Base-by-base conservation (phyloP, 257 asterid species). In the Penstemon davidsonii region DNA sequence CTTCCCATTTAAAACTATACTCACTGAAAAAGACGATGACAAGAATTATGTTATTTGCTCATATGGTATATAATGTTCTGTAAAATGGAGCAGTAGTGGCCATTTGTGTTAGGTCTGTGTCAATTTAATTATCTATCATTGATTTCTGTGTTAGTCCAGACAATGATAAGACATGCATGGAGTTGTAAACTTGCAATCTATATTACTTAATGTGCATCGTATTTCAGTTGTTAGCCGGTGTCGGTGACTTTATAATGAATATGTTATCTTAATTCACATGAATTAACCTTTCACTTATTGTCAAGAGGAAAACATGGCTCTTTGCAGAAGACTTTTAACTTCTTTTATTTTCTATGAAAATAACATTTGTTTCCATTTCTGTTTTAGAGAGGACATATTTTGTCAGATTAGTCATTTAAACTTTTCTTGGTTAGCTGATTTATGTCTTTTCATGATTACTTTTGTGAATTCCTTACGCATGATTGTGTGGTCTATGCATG, bases 1-100 rank as follows among this genome's bases (percentile, higher is more conserved):
- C 55, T 55, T 60, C 57, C 53, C 46, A 38, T 69, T 60, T 60
- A 4, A 36, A 59, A 46, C 19, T 57, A 42, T 58, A 45, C 10
- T 62, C 39, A 39, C 55, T 58, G 66, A 25, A 49, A 59, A 70
- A 41, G 7, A 52, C 42, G 56, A 15, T 44, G 37, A 39, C 11
- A 72, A 54, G 33, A 42, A 47, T 44, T 8, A 7, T 39, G 11
- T 50, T 45, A 36, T 5, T 49, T 62, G 19, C 52, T 39, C 50
- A 54, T 67, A 11, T 33, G 33, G 68, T 43, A 2, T 68, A 40
- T 25, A n/a, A 15, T 13, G 73, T 55, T 47, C 50, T 64, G 10
- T 47, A 8, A 11, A 47, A 47, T 3, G 5, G 4, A 47, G 53
- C 53, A 47, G 5, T 7, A 47, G 53, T 49, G 4, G 54, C 15